Evolutionary conservation across 2,329 filamentous ascomycete species (phyloP).

Genomic region (Monosporascus sp.): DNA sequence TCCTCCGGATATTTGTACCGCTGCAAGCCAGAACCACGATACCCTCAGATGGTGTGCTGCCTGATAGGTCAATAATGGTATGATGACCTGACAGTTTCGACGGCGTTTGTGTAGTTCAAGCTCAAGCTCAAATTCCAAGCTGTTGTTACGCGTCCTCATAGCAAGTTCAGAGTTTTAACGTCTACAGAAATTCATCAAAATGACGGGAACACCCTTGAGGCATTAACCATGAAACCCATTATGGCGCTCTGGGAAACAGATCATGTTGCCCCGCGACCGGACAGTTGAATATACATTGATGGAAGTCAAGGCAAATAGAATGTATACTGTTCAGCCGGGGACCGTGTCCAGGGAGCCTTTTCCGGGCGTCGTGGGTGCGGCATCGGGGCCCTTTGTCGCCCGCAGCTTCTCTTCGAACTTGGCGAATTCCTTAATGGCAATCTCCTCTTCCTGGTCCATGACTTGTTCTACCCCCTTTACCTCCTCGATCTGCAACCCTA

Average conservation of each 20-base stretch:
- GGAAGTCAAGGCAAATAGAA: too few relatives aligned
- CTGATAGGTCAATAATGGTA: too few relatives aligned
- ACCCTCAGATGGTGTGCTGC: too few relatives aligned
- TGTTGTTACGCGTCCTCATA: background rate
- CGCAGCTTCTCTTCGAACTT: conserved; percentile 85
- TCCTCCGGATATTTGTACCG: too few relatives aligned
- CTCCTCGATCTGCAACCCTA: conserved; percentile 74
- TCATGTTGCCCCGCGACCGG: background rate
- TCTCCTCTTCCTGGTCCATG: conserved; percentile 85
- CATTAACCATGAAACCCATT: background rate
- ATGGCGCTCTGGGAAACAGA: too few relatives aligned
- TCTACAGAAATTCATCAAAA: background rate
- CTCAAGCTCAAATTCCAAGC: background rate
- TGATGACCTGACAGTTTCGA: background rate
- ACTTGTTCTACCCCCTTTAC: conserved; percentile 90
- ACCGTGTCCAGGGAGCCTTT: conserved; percentile 35
- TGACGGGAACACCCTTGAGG: background rate
- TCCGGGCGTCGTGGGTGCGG: conserved; percentile 31
- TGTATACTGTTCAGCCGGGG: conserved; percentile 22
- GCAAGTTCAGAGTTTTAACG: background rate
- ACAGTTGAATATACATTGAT: too few relatives aligned
- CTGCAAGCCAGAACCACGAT: too few relatives aligned
- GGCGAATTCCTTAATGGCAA: conserved; percentile 80
- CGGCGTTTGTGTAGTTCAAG: background rate
- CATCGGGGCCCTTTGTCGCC: conserved; percentile 43